These are phyloP conservation scores for Thielaviopsis populi DNA, from an alignment of 2,329 filamentous ascomycete genomes.

Conservation along the genomic window DNA sequence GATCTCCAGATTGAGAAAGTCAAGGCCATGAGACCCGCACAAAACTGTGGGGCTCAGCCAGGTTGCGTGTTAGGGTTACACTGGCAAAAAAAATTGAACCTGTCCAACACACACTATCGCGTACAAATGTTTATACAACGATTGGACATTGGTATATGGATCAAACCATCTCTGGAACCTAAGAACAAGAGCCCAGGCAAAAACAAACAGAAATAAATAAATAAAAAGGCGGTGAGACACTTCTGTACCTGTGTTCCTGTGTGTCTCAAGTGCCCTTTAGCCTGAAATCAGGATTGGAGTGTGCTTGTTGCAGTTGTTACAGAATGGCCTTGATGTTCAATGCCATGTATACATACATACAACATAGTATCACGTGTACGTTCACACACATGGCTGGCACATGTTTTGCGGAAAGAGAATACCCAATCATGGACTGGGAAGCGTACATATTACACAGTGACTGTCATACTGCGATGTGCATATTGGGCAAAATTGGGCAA, in stretches of 20 bases:
- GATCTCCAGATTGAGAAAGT: background rate
- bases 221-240: slow-evolving; percentile 3
- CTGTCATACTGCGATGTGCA: background rate
- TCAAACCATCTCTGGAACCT: too few species aligned
- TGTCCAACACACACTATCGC: background rate
- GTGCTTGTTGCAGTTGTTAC: background rate
- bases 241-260: background rate
- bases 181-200: background rate
- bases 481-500: background rate
- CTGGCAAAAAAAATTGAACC: too few species aligned
- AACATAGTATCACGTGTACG: background rate
- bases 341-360: background rate
- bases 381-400: background rate
- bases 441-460: background rate
- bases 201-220: background rate
- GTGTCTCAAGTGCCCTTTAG: background rate
- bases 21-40: background rate
- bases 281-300: background rate
- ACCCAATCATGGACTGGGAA: background rate
- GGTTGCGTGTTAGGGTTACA: background rate
- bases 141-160: background rate
- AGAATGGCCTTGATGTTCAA: background rate
- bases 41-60: background rate
- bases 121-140: background rate
- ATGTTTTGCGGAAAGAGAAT: background rate